Base-by-base conservation (phyloP, 176 grass and related monocot genomes). In the Carex kokanica region DNA sequence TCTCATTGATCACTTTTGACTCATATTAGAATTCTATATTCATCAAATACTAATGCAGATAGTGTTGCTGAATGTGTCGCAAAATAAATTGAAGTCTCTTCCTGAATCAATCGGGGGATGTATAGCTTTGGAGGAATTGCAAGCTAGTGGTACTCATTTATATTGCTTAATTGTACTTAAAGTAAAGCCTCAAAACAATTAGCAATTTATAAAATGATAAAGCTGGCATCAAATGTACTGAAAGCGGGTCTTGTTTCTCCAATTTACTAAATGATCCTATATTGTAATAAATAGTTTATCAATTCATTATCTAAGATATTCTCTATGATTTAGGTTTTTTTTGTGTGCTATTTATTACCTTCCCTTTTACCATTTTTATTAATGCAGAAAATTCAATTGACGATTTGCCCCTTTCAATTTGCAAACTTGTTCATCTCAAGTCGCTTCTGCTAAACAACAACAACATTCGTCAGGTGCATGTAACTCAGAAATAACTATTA, bases 81-180 rank as follows among this genome's bases (percentile, higher is more conserved):
- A 87, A 68, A 98, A 98, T 91, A 98, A 95, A 85, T 84, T 98
- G 53, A 95, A 83, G 17, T 87, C 78, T 47, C 82, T 98, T 83
- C 96, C 96, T 15, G 93, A 93, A 77, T 91, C 96, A 90, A 98
- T 98, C 43, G 96, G 92, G 74, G 70, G 78, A 27, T 98, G 96
- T 85, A 86, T 60, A 83, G 89, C 93, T 69, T 90, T 98, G 64
- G 96, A 98, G 89, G 93, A 98, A 88, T 84, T 98, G 55, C 96
- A 95, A 36, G 96, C 93, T 65, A 93, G 90, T 88, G 96, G 96
- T 95, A 93, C 53, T 51, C 59, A 34, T 81, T 60, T 81, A 29
- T 78, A 78, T 55, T 78, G 13, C 53, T 80, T 36, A 60, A 36
- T 59, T 60, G 77, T 58, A 55, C 77, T 80, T 18, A 43, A 49